phyloP scores from a whole-genome alignment of 108 stramenopile species.

The Aurantiochytrium sp. region DNA sequence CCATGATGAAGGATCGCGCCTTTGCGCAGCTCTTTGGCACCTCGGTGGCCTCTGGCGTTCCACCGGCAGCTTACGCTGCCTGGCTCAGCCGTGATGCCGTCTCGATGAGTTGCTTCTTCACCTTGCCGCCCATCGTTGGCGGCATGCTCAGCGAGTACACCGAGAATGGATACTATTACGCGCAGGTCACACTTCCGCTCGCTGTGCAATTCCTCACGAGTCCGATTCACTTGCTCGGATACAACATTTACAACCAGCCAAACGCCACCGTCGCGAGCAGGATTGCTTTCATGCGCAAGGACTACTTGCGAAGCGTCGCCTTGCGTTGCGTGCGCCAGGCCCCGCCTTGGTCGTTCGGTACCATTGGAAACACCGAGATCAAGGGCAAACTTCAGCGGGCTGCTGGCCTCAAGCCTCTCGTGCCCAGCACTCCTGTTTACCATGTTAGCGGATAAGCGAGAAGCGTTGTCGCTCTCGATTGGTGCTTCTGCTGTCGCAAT shows the following conservation, averaged over 20 bases:
- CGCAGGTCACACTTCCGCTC: slow-evolving; percentile 10
- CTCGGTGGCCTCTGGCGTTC: not conserved
- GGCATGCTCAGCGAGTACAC: not conserved
- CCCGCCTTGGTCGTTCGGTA: slow-evolving; percentile 10
- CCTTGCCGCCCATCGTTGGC: slow-evolving; percentile 21
- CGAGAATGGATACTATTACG: not conserved
- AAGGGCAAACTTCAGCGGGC: not conserved
- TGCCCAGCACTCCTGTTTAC: not conserved
- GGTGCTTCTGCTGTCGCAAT: too few species aligned
- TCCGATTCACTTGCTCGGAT: slow-evolving; percentile 20
- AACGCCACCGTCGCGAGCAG: not conserved
- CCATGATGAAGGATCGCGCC: slow-evolving; percentile 26
- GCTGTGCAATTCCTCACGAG: slow-evolving; percentile 17
- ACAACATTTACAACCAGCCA: slow-evolving; percentile 22
- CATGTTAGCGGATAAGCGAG: not conserved
- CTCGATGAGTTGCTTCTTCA: slow-evolving; percentile 20
- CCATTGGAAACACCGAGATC: slow-evolving; percentile 12
- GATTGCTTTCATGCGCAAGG: not conserved
- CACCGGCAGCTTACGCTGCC: not conserved
- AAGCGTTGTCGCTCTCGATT: too few species aligned
- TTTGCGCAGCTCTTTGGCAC: slow-evolving; percentile 25
- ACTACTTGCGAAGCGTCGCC: not conserved
- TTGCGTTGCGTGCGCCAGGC: not conserved
- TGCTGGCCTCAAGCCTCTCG: not conserved
- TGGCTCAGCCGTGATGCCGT: slow-evolving; percentile 16